These are phyloP conservation scores for Irineochytrium annulatum DNA, from an alignment of 192 early-diverging fungal species.

Conservation along the genomic window DNA sequence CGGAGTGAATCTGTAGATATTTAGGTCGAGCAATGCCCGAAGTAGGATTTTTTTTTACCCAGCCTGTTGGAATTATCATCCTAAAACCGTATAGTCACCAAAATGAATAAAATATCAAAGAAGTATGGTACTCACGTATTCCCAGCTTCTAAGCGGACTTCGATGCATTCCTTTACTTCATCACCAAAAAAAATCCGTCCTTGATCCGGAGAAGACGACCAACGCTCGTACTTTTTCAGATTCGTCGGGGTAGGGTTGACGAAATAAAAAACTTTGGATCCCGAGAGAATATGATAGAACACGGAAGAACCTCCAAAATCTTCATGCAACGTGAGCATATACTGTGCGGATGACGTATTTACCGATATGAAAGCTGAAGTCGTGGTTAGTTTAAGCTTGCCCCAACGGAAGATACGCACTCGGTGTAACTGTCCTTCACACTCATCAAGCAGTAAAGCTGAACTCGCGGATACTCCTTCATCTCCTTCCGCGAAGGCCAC, in stretches of 20 bases:
- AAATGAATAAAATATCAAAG: slow-evolving; percentile 3
- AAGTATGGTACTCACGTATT: slow-evolving; percentile 66
- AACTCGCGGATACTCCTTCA: slow-evolving; percentile 72
- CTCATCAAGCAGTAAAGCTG: slow-evolving; percentile 93
- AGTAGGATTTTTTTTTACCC: slow-evolving; percentile 33
- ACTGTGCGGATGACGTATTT: background rate
- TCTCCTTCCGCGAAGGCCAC: slow-evolving; percentile 65
- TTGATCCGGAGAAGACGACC: slow-evolving; percentile 86
- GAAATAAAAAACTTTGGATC: slow-evolving; percentile 87
- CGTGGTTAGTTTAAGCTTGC: background rate
- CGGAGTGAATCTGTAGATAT: slow-evolving; percentile 77
- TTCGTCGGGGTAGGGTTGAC: slow-evolving; percentile 77
- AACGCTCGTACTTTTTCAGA: slow-evolving; percentile 83
- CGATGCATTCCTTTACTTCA: slow-evolving; percentile 71
- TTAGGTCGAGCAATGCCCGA: background rate
- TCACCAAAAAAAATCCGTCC: slow-evolving; percentile 77
- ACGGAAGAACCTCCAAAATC: slow-evolving; percentile 84
- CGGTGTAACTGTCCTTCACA: slow-evolving; percentile 86
- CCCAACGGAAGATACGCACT: slow-evolving; percentile 37
- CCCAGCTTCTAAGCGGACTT: slow-evolving; percentile 69
- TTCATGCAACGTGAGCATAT: background rate
- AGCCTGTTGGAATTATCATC: slow-evolving; percentile 90
- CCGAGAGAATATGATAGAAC: slow-evolving; percentile 85
- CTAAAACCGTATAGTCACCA: background rate
- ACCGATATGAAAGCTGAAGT: slow-evolving; percentile 55